Evolutionary conservation across 2,329 filamentous ascomycete species (phyloP).

Genomic region (Venturia effusa): DNA sequence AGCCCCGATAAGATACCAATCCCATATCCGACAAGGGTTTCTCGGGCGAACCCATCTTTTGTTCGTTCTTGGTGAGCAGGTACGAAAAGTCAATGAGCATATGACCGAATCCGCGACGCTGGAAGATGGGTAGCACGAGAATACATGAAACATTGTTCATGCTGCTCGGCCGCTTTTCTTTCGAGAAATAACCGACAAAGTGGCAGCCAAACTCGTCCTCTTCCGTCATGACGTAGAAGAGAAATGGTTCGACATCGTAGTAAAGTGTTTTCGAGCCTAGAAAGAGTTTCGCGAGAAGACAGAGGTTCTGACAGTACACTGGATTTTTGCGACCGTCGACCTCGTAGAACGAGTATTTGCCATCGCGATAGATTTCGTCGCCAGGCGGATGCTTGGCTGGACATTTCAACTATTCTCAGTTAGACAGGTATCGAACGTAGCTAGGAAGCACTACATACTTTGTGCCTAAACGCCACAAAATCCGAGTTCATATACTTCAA

Average conservation of each 20-base stretch:
- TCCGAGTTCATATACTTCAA: slow-evolving; percentile 99
- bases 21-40: slow-evolving; percentile 98
- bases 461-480: slow-evolving; percentile 95
- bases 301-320: slow-evolving; percentile 97
- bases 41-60: slow-evolving; percentile 89
- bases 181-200: slow-evolving; percentile 98
- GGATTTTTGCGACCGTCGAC: slow-evolving; percentile 95
- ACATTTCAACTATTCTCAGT: slow-evolving; percentile 54
- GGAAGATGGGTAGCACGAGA: slow-evolving; percentile 87
- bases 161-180: slow-evolving; percentile 89
- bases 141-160: slow-evolving; percentile 98
- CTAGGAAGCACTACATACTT: slow-evolving; percentile 33
- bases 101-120: slow-evolving; percentile 93
- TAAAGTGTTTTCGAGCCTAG: slow-evolving; percentile 97
- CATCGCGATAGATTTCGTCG: slow-evolving; percentile 92
- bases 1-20: slow-evolving; percentile 90
- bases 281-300: slow-evolving; percentile 89
- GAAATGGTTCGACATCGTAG: slow-evolving; percentile 93
- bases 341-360: slow-evolving; percentile 88
- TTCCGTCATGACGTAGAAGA: slow-evolving; percentile 96
- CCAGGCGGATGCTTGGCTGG: slow-evolving; percentile 93
- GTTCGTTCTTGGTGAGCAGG: slow-evolving; percentile 81
- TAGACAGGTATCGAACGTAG: slow-evolving; percentile 13
- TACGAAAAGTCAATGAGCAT: slow-evolving; percentile 98
- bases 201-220: slow-evolving; percentile 87